Evolutionary conservation across 805 yeast species (phyloP).

Genomic region (Metschnikowia vanudenii): DNA sequence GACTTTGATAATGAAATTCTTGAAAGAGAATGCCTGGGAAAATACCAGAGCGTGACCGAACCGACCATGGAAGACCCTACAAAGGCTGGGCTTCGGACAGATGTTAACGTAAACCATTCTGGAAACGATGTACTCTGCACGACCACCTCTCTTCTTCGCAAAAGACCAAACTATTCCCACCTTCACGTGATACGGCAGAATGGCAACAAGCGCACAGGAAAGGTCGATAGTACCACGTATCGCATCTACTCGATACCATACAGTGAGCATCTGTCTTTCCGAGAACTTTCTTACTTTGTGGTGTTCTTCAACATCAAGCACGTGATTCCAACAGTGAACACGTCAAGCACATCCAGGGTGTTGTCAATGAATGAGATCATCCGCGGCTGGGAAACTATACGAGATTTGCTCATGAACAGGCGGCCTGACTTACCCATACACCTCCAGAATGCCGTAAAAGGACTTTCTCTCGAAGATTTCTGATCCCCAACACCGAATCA

Average conservation of each 20-base stretch:
- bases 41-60: too few relatives aligned
- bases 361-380: slow-evolving; percentile 34
- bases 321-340: slow-evolving; percentile 79
- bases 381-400: slow-evolving; percentile 27
- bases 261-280: slow-evolving; percentile 89
- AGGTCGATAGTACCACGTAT: slow-evolving; percentile 26
- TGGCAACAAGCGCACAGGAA: slow-evolving; percentile 16
- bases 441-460: slow-evolving; percentile 7
- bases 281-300: slow-evolving; percentile 71
- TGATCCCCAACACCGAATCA: slow-evolving; percentile 8
- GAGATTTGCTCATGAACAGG: background rate
- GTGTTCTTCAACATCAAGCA: slow-evolving; percentile 46
- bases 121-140: too few relatives aligned
- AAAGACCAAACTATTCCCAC: slow-evolving; percentile 23
- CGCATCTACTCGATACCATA: slow-evolving; percentile 74
- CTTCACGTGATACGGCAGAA: slow-evolving; percentile 33
- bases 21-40: slow-evolving; percentile 3
- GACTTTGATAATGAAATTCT: background rate
- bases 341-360: slow-evolving; percentile 26
- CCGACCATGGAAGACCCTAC: too few relatives aligned
- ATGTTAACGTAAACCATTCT: too few relatives aligned
- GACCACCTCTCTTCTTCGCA: slow-evolving; percentile 20
- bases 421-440: slow-evolving; percentile 1
- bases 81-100: too few relatives aligned
- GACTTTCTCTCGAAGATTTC: slow-evolving; percentile 20